phyloP scores from a whole-genome alignment of 2,329 filamentous ascomycete genomes.

The Dothideomycetes sp. region DNA sequence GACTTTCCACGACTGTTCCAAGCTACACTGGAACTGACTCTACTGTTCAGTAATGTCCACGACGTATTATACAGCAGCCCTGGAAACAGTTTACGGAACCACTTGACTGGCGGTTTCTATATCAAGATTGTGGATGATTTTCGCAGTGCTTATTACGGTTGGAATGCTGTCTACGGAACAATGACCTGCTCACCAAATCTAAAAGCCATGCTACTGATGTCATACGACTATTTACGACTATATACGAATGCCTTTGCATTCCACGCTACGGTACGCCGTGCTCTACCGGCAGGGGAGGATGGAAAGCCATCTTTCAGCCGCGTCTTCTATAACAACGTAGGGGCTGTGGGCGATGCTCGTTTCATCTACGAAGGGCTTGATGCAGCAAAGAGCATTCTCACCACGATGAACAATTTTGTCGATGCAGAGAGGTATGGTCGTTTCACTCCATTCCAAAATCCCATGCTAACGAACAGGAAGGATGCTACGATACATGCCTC shows the following conservation, averaged over 20 bases:
- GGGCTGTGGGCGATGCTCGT: conserved; percentile 38
- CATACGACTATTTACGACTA: conserved; percentile 62
- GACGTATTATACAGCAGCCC: conserved; percentile 65
- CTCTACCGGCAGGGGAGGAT: conserved; percentile 28
- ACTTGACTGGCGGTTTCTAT: conserved; percentile 57
- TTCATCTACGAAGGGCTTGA: conserved; percentile 44
- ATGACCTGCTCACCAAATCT: conserved; percentile 56
- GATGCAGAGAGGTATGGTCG: conserved; percentile 32
- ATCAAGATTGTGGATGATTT: conserved; percentile 71
- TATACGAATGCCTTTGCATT: conserved; percentile 71
- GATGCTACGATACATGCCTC: conserved; percentile 38
- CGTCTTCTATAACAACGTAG: conserved; percentile 42
- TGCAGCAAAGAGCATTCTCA: conserved; percentile 40
- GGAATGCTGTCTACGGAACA: conserved; percentile 62
- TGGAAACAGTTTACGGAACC: conserved; percentile 58
- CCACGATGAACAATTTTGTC: conserved; percentile 43
- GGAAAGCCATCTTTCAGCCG: conserved; percentile 31
- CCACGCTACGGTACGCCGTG: conserved; percentile 53
- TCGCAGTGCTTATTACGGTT: conserved; percentile 56
- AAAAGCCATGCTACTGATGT: conserved; percentile 58
- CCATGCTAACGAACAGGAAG: conserved; percentile 1
- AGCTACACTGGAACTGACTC: conserved; percentile 60
- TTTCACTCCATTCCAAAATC: not conserved
- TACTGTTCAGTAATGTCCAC: conserved; percentile 65
- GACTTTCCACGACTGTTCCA: conserved; percentile 62